Base-by-base conservation (phyloP, 192 early-diverging fungal species). In the Backusella tuberculispora region DNA sequence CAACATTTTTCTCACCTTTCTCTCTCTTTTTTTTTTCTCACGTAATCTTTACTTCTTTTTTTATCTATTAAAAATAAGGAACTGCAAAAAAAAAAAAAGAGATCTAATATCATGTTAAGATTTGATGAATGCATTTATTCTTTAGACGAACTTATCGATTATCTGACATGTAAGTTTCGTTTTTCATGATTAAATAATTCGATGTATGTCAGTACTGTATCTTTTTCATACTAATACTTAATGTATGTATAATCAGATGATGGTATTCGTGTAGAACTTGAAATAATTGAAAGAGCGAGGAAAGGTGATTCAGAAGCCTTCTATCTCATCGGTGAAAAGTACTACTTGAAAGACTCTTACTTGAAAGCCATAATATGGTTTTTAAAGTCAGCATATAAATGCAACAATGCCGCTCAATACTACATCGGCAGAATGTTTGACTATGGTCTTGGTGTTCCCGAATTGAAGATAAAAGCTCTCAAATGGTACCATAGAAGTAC, bases 361-460 rank as follows among this genome's bases (percentile, higher is more conserved):
- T 53, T 53, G 50, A 53, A 53, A 53, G 50, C 50, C n/a, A 53
- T 53, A 8, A 53, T 53, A 53, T 53, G 50, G 50, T 53, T 53
- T 53, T 53, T 53, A 53, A 53, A 53, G 2, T 17, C 50, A 19
- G 50, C 50, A 7, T 53, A 53, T 53, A 10, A 53, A 3, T 53
- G 50, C 5, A 53, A 53, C 19, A 24, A 17, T 3, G 6, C 50
- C n/a, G 50, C 50, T 10, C 50, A 53, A 8, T 53, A 53, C 19
- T 53, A 53, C 50, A 53, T 53, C 19, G 50, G 50, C n/a, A 53
- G 50, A n/a, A 53, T 53, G 50, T 53, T 53, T 19, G 50, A 53
- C 10, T 53, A 53, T 19, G 50, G 50, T 53, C 50, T 53, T 8
- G 19, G 19, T 53, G 50, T 53, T 19, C 50, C 50, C n/a, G 19